These are phyloP conservation scores for Rhodotorula kratochvilovae DNA, from an alignment of 768 basidiomycete species.

Conservation along the genomic window DNA sequence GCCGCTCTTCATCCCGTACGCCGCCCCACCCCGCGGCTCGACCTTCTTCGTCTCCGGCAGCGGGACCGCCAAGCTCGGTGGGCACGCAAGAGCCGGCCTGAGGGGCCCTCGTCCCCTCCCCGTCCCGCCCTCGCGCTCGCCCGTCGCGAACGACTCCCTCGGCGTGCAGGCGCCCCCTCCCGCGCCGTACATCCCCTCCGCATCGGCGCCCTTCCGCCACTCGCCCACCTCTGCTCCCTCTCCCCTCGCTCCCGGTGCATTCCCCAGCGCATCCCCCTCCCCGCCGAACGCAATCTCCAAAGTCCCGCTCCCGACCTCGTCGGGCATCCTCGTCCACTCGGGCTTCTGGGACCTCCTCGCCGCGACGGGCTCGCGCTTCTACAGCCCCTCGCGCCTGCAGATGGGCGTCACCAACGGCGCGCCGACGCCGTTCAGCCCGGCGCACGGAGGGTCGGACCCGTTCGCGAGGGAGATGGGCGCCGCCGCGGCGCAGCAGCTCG, in stretches of 20 bases:
- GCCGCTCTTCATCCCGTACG: neutral
- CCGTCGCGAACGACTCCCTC: neutral
- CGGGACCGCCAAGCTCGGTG: neutral
- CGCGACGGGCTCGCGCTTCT: constrained; percentile 16
- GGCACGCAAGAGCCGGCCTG: neutral
- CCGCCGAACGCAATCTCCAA: neutral
- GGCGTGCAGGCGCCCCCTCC: too few species aligned
- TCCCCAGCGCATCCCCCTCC: neutral
- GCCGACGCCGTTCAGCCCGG: neutral
- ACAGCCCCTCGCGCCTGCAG: neutral
- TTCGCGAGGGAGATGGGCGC: neutral
- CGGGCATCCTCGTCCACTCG: constrained; percentile 1
- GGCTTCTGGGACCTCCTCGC: constrained; percentile 38
- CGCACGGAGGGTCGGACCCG: neutral
- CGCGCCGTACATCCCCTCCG: neutral
- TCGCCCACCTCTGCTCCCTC: too few species aligned
- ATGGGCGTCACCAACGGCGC: neutral
- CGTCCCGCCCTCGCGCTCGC: neutral
- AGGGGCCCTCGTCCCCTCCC: neutral
- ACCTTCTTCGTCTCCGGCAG: constrained; percentile 16
- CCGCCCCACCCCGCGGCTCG: neutral
- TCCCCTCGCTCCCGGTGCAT: neutral
- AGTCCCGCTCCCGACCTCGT: constrained; percentile 11
- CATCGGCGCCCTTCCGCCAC: neutral
- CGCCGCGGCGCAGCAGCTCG: neutral